Percentiles rank a stretch among this genome's conserved stretches.
These are phyloP conservation scores for Bryoerythrophyllum caledonicum DNA, from an alignment of 225 moss, liverwort and hornwort species.

Conservation along the genomic window DNA sequence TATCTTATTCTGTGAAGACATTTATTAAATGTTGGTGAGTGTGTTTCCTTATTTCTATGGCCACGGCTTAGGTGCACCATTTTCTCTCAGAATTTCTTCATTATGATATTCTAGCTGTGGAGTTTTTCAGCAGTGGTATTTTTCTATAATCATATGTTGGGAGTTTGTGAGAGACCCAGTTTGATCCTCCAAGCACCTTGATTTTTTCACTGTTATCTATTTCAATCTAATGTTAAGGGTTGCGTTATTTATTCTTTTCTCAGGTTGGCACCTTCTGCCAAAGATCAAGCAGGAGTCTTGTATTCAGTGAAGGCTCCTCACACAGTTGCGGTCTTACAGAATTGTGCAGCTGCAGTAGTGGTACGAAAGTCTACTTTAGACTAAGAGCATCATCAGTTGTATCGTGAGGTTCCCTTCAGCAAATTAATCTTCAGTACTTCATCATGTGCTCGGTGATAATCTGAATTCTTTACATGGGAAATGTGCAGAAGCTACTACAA, in stretches of 20 bases:
- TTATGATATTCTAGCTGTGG: neutral
- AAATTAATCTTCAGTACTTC: neutral
- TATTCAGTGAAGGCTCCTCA: conserved; percentile 27
- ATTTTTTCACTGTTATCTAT: neutral
- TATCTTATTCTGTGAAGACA: neutral
- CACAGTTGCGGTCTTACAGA: conserved; percentile 26
- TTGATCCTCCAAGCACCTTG: neutral
- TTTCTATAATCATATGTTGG: neutral
- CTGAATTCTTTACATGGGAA: neutral
- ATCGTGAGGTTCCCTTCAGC: neutral
- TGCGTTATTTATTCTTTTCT: neutral
- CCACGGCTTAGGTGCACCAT: neutral
- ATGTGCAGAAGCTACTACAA: conserved; percentile 33
- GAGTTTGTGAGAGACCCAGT: neutral
- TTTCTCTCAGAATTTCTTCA: neutral
- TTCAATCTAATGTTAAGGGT: neutral
- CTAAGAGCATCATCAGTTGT: neutral
- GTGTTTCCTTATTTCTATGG: neutral
- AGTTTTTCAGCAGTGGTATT: neutral
- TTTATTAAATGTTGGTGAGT: neutral
- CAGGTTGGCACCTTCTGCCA: conserved; percentile 26
- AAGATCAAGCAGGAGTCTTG: conserved; percentile 24
- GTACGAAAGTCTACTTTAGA: conserved; percentile 6
- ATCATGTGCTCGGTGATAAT: neutral
- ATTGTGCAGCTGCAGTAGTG: conserved; percentile 23